These are phyloP conservation scores for Sporisorium exsertum DNA, from an alignment of 1,284 basidiomycete genomes.

Conservation along the genomic window DNA sequence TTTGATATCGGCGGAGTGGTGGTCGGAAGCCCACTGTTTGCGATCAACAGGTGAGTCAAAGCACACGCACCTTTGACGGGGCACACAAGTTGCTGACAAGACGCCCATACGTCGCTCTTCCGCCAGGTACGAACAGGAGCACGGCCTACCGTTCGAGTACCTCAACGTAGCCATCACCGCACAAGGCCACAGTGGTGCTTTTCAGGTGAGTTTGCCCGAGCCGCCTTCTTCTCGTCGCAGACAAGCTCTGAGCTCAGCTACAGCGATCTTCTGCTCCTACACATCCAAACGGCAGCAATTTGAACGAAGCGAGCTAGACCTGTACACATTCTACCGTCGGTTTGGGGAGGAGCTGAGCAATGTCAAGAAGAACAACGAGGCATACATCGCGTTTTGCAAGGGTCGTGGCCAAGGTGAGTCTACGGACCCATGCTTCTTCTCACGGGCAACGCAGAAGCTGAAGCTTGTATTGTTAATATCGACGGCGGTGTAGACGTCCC, in stretches of 20 bases:
- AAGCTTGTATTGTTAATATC: background rate
- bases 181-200: slow-evolving; percentile 64
- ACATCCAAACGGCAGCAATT: slow-evolving; percentile 37
- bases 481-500: slow-evolving; percentile 51
- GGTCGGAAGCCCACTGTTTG: slow-evolving; percentile 66
- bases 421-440: background rate
- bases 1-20: slow-evolving; percentile 70
- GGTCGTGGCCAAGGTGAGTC: slow-evolving; percentile 38
- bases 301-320: slow-evolving; percentile 65
- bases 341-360: slow-evolving; percentile 67
- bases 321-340: slow-evolving; percentile 66
- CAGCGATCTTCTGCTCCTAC: background rate
- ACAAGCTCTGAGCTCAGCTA: background rate
- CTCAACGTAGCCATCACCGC: slow-evolving; percentile 69
- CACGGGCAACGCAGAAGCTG: background rate
- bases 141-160: slow-evolving; percentile 66
- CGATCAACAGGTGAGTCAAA: slow-evolving; percentile 59
- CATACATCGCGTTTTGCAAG: slow-evolving; percentile 61
- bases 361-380: slow-evolving; percentile 52
- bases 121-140: slow-evolving; percentile 58
- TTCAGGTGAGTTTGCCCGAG: slow-evolving; percentile 55
- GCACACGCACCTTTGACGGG: background rate
- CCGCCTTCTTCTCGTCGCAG: background rate
- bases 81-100: background rate
- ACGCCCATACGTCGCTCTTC: background rate